Percentiles rank a stretch among this genome's conserved stretches.
Evolutionary conservation across 768 basidiomycete species (phyloP).

Genomic region (Strobilomyces dryophilus): DNA sequence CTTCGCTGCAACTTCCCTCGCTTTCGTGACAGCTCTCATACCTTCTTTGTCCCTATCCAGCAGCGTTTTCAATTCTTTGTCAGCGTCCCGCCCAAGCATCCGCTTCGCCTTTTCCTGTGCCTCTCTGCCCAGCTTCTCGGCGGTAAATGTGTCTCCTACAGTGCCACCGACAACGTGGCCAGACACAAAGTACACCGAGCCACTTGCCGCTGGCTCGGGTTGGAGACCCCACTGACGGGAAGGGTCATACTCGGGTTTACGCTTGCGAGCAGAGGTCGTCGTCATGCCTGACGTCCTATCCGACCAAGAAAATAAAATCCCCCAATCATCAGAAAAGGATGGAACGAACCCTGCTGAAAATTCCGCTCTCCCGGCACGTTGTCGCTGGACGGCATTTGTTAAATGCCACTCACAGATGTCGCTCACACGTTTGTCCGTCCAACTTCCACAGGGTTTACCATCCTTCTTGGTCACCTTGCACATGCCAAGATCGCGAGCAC

Average conservation of each 20-base stretch:
- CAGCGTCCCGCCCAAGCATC: constrained; percentile 53
- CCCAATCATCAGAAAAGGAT: background rate
- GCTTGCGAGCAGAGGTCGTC: constrained; percentile 39
- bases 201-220: constrained; percentile 39
- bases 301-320: background rate
- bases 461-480: constrained; percentile 77
- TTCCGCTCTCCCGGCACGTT: constrained; percentile 76
- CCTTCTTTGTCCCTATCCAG: constrained; percentile 65
- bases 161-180: constrained; percentile 67
- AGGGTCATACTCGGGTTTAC: constrained; percentile 61
- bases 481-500: constrained; percentile 82
- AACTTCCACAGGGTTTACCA: constrained; percentile 76
- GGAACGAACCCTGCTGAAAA: constrained; percentile 71
- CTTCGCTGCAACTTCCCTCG: constrained; percentile 44
- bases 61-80: constrained; percentile 55
- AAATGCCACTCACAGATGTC: constrained; percentile 93
- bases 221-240: constrained; percentile 72
- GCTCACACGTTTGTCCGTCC: constrained; percentile 87
- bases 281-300: constrained; percentile 74
- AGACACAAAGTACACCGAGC: constrained; percentile 74
- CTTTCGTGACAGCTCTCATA: constrained; percentile 58
- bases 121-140: constrained; percentile 75
- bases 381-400: constrained; percentile 70
- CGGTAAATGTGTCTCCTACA: constrained; percentile 41
- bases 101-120: constrained; percentile 76